Base-by-base conservation (phyloP, 805 yeast genomes). In the Metschnikowia picachoensis region DNA sequence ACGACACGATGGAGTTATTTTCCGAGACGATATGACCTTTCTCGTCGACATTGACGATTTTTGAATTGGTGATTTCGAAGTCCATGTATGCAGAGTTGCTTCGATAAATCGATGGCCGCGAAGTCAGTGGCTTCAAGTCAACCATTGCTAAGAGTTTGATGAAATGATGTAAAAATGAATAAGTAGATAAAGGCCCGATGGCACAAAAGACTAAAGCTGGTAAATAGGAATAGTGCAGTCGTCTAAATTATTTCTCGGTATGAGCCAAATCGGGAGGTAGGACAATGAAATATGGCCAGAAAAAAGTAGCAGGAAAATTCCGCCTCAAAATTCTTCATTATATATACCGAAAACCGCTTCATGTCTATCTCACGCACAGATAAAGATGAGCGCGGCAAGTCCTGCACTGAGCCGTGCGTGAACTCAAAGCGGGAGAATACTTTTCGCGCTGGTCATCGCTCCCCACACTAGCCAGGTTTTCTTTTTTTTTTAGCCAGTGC, bases 21-120 rank as follows among this genome's bases (percentile, higher is more conserved):
- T 49, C 54, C 17, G 49, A 47, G 25, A 49, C 42, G 11, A 53
- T 38, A 35, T 43, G 47, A 16, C 57, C 57, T 35, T 55, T 53
- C 37, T 55, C 57, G 36, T 55, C 59, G 30, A 52, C 54, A 35
- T 50, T 49, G 45, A 52, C 50, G 39, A 51, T 49, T 40, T 46
- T 46, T 14, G 59, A 47, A 47, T 53, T 51, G 29, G 55, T 34
- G 44, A 51, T 53, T 17, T 53, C 57, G 16, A 46, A 41, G 38
- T 53, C 57, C 14, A 51, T 29, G 35, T 51, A 51, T 8, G 51
- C 51, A 16, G 53, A 48, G 40, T 53, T 51, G 35, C 50, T 46
- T 35, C 57, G 46, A 43, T 44, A 51, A 16, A 51, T 53, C 39
- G 50, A 44, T 9, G 57, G 57, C 44, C 55, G 35, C 35, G 53